A percentile compares a stretch with the other conserved stretches of the same genome.
These are phyloP conservation scores for Pharus latifolius DNA, from an alignment of 176 grass and related monocot species.

Conservation along the genomic window DNA sequence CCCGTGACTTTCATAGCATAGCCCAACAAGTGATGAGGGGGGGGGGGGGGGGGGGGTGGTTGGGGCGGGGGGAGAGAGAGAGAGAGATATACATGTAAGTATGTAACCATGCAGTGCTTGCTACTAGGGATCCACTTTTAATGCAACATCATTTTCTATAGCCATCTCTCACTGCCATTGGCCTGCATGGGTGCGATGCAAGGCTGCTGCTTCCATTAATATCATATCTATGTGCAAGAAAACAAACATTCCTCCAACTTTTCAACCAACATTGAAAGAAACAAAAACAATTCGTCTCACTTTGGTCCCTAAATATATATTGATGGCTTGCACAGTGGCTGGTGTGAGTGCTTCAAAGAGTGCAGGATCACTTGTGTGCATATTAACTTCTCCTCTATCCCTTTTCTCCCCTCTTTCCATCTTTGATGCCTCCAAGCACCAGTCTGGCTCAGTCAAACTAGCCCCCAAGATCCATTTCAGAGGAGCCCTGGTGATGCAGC, in stretches of 20 bases:
- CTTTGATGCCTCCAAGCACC: neutral
- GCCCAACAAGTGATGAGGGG: neutral
- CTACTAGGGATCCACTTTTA: slow-evolving; percentile 30
- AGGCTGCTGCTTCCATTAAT: slow-evolving; percentile 57
- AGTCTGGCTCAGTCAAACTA: slow-evolving; percentile 31
- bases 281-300: slow-evolving; percentile 1
- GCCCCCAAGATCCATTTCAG: slow-evolving; percentile 11
- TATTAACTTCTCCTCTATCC: neutral
- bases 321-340: slow-evolving; percentile 2
- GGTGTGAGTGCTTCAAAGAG: neutral
- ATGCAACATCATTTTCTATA: slow-evolving; percentile 46
- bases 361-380: neutral
- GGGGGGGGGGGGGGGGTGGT: no score
- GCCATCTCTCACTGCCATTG: slow-evolving; percentile 20
- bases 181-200: slow-evolving; percentile 21
- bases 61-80: slow-evolving; percentile 7
- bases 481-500: slow-evolving; percentile 22
- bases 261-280: slow-evolving; percentile 36
- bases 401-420: neutral
- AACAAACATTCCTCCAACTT: slow-evolving; percentile 61
- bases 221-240: slow-evolving; percentile 44
- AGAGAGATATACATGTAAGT: neutral
- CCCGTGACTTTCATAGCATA: slow-evolving; percentile 51
- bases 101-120: neutral
- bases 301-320: neutral